Evolutionary conservation across 352 stramenopile genomes (phyloP).

Genomic region (Elongisporangium undulatum): DNA sequence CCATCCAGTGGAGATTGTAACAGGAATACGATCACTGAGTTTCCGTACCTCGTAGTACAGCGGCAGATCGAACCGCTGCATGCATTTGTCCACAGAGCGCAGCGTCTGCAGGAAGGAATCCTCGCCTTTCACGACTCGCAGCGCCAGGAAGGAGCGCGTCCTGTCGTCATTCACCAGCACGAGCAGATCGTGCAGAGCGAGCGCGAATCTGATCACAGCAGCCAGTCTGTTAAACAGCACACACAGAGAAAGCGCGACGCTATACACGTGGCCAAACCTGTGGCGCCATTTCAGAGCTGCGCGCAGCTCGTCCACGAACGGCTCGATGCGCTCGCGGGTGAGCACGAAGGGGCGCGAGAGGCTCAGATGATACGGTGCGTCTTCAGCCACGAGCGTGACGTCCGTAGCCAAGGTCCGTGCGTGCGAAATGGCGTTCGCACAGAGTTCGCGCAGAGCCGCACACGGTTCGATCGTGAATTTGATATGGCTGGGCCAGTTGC

Average conservation of each 20-base stretch:
- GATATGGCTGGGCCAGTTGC: slow-evolving; percentile 82
- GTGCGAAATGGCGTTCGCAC: slow-evolving; percentile 18
- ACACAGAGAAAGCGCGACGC: slow-evolving; percentile 1
- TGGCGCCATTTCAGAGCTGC: slow-evolving; percentile 66
- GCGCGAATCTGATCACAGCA: slow-evolving; percentile 27
- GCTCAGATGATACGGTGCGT: slow-evolving; percentile 50
- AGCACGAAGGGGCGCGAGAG: slow-evolving; percentile 76
- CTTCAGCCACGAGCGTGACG: slow-evolving; percentile 25
- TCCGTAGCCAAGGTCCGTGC: slow-evolving; percentile 24
- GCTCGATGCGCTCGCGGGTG: slow-evolving; percentile 58
- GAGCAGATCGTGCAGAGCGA: slow-evolving; percentile 29
- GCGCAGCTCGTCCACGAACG: slow-evolving; percentile 62
- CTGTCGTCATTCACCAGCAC: slow-evolving; percentile 72
- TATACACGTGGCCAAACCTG: too few relatives aligned
- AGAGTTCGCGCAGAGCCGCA: slow-evolving; percentile 18
- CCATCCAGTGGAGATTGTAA: neutral
- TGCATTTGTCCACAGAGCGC: slow-evolving; percentile 57
- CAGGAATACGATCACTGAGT: neutral
- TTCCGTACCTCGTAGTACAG: slow-evolving; percentile 60
- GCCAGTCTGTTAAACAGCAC: neutral
- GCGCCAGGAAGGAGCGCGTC: slow-evolving; percentile 68
- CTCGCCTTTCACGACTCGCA: slow-evolving; percentile 35
- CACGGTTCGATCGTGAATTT: slow-evolving; percentile 35
- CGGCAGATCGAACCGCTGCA: slow-evolving; percentile 37
- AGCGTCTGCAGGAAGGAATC: slow-evolving; percentile 34